These are phyloP conservation scores for Fusarium globosum DNA, from an alignment of 2,329 filamentous ascomycete genomes.

Conservation along the genomic window DNA sequence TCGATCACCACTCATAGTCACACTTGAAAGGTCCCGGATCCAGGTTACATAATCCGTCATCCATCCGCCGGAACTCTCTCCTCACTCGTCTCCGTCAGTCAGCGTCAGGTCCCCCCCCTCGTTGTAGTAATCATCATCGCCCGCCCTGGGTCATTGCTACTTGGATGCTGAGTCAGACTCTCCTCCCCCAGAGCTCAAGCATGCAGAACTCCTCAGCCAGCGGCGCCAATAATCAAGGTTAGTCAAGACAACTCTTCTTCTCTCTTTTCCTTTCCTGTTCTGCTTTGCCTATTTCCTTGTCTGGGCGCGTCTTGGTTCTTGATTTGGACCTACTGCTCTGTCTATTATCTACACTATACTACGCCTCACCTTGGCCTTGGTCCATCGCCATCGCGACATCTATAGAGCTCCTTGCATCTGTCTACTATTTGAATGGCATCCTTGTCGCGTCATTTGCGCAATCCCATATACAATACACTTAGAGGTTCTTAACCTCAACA, in stretches of 20 bases:
- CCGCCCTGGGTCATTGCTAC: slow-evolving; percentile 42
- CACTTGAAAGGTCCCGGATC: slow-evolving; percentile 32
- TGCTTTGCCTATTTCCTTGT: slow-evolving; percentile 28
- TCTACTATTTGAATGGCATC: slow-evolving; percentile 36
- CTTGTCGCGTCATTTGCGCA: slow-evolving; percentile 39
- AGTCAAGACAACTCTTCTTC: slow-evolving; percentile 41
- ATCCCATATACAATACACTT: slow-evolving; percentile 26
- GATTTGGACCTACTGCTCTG: slow-evolving; percentile 16
- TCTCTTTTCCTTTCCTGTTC: slow-evolving; percentile 20
- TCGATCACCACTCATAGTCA: slow-evolving; percentile 32
- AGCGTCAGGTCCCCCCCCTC: slow-evolving; percentile 41
- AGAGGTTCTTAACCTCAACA: slow-evolving; percentile 16
- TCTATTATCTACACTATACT: slow-evolving; percentile 19
- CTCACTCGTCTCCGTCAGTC: slow-evolving; percentile 44
- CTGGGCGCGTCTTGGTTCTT: slow-evolving; percentile 17
- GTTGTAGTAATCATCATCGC: slow-evolving; percentile 47
- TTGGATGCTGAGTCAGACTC: slow-evolving; percentile 52
- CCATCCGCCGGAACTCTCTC: slow-evolving; percentile 42
- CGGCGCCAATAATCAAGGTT: slow-evolving; percentile 50
- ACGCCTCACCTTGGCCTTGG: slow-evolving; percentile 9
- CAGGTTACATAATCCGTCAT: slow-evolving; percentile 45
- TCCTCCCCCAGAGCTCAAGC: slow-evolving; percentile 44
- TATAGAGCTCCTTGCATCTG: slow-evolving; percentile 31
- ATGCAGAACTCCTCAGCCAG: slow-evolving; percentile 49
- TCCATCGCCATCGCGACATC: slow-evolving; percentile 39